Evolutionary conservation across 495 filamentous ascomycete genomes (phyloP).

Genomic region (Penicillium argentinense): DNA sequence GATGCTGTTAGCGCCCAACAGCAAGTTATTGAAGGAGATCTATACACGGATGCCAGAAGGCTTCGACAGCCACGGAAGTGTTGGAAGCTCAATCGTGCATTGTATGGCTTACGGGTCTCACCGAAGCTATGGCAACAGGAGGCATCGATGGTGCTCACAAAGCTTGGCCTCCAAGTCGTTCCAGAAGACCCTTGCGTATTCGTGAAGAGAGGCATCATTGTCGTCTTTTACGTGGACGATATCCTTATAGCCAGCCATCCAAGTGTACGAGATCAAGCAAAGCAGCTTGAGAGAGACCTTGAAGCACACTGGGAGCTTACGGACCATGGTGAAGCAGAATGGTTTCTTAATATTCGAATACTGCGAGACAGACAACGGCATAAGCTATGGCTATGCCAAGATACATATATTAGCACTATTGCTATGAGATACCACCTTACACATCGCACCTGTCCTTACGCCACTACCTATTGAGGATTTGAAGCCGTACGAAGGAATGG

Average conservation of each 20-base stretch:
- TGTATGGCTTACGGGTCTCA: conserved; percentile 26
- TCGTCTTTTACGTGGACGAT: no score
- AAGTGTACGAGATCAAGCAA: not conserved
- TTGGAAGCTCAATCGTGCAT: conserved; percentile 7
- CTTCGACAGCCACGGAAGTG: not conserved
- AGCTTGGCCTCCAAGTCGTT: conserved; percentile 19
- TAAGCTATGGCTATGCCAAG: conserved; percentile 12
- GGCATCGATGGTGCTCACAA: conserved; percentile 7
- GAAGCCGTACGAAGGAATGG: conserved; percentile 4
- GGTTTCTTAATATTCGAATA: conserved; percentile 18
- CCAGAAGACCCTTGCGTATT: conserved; percentile 21
- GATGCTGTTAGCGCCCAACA: conserved; percentile 12
- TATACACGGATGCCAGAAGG: conserved; percentile 8
- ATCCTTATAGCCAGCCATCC: not conserved
- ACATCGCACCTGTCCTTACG: conserved; percentile 1
- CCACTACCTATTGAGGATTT: conserved; percentile 8
- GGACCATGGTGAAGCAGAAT: conserved; percentile 6
- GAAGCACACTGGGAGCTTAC: not conserved
- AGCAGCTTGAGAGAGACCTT: conserved; percentile 1
- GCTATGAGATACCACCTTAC: conserved; percentile 10
- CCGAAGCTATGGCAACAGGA: conserved; percentile 24
- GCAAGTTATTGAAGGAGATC: not conserved
- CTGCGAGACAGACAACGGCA: conserved; percentile 5
- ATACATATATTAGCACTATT: conserved; percentile 20
- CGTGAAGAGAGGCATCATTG: conserved; percentile 6